Evolutionary conservation across 2,329 filamentous ascomycete genomes (phyloP).

Genomic region (Gaeumannomyces sp.): DNA sequence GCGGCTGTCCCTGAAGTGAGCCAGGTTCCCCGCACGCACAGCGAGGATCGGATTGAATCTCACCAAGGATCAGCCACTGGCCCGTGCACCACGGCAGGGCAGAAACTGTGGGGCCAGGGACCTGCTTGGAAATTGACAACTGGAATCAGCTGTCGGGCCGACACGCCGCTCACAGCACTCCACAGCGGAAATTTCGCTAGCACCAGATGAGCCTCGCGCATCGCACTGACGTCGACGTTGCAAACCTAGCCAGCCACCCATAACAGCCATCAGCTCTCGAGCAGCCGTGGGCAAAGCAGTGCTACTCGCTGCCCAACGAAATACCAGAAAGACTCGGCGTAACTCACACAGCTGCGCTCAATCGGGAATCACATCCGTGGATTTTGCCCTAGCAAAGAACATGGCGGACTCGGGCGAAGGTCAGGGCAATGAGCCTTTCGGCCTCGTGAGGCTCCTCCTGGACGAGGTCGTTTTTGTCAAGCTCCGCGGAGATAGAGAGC

Average conservation of each 20-base stretch:
- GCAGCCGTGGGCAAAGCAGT: background rate
- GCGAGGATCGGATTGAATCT: background rate
- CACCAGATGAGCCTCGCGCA: background rate
- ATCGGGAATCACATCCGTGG: no score
- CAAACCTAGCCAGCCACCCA: background rate
- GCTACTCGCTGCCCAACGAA: background rate
- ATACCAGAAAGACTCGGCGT: background rate
- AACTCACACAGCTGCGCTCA: no score
- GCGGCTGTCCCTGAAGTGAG: no score
- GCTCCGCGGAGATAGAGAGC: constrained; percentile 87
- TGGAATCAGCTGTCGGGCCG: background rate
- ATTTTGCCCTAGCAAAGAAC: background rate
- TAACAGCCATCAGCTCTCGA: background rate
- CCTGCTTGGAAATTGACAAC: no score
- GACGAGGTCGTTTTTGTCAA: constrained; percentile 98
- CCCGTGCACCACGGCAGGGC: background rate
- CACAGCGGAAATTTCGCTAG: background rate
- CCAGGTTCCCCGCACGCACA: background rate
- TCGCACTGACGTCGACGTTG: background rate
- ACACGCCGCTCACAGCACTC: background rate
- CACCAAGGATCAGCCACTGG: background rate
- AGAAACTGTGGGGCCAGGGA: no score
- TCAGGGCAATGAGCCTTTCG: constrained; percentile 64
- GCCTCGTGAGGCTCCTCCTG: constrained; percentile 87
- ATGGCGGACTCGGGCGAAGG: constrained; percentile 80